Evolutionary conservation across 352 stramenopile species (phyloP), one percentile per base, ranked within the genome.

Genomic region (Globisporangium nodosum): DNA sequence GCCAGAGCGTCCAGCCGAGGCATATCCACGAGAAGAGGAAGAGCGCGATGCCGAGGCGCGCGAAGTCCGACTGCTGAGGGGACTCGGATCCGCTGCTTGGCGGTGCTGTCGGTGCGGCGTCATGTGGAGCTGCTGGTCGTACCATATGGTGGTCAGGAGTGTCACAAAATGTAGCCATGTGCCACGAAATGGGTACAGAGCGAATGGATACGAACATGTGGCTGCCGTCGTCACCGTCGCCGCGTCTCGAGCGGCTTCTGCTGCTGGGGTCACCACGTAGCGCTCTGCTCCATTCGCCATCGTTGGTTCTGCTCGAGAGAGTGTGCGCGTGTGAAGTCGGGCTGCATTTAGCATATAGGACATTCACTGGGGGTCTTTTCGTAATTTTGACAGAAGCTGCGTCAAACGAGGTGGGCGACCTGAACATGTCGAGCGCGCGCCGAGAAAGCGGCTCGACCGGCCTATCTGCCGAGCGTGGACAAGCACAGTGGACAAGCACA

Each of bases 1-100:
- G 37, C 59, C 45, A 61, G 35, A 61, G 35, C 15, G 59, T 56
- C 59, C 59, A 65, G 52, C 49, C 57, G 42, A 63, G 40, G 21
- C 42, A 63, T 30, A 63, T 39, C 49, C 57, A 63, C 8, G 43
- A 21, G 5, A 58, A 7, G 31, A 63, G 27, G 18, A 55, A 55
- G 35, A 61, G 48, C 35, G 27, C 12, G 56, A 61, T 61, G 47
- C 56, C 56, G 21, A 61, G 47, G 5, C 56, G 56, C 5, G 33
- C 56, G 49, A 61, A 61, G 24, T 55, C 48, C 16, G 47, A 55
- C 27, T 61, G 56, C 31, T 60, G 31, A 27, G 47, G 30, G 15
- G 20, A 56, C 27, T 49, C 55, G 27, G 37, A 31, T 16, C 24
- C 24, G 24, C 24, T 27, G 24, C 24, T 3, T 27, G 24, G 24